Evolutionary conservation across 495 filamentous ascomycete genomes (phyloP).

Genomic region (Neurospora hispaniola): DNA sequence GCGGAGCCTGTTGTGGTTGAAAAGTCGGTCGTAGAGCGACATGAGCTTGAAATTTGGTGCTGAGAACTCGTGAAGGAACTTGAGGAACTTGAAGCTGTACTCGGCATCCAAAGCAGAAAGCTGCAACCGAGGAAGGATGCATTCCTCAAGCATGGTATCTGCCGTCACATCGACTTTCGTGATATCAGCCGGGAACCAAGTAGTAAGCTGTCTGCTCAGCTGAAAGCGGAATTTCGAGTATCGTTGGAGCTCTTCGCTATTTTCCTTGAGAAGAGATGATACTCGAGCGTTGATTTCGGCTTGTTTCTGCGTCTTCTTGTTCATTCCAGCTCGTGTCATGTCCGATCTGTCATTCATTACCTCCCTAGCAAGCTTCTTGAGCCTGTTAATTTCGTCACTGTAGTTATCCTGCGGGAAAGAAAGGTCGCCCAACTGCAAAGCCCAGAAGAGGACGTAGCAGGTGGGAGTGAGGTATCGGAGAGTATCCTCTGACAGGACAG

Average conservation of each 20-base stretch:
- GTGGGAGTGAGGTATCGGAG: conserved; percentile 59
- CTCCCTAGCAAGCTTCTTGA: conserved; percentile 48
- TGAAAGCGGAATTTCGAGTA: conserved; percentile 53
- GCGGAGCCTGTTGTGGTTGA: conserved; percentile 67
- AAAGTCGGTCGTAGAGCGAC: conserved; percentile 71
- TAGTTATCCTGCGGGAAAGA: conserved; percentile 64
- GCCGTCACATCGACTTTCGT: conserved; percentile 57
- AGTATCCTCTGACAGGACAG: conserved; percentile 47
- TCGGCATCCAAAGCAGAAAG: conserved; percentile 79
- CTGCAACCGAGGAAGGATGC: conserved; percentile 75
- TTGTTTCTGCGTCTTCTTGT: conserved; percentile 53
- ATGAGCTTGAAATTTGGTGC: conserved; percentile 81
- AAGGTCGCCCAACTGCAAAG: conserved; percentile 71
- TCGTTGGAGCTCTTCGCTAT: conserved; percentile 39
- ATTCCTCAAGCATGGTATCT: conserved; percentile 72
- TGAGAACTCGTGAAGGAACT: conserved; percentile 70
- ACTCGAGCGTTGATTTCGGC: conserved; percentile 63
- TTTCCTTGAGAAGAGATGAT: conserved; percentile 47
- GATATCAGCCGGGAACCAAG: conserved; percentile 60
- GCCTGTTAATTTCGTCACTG: conserved; percentile 52
- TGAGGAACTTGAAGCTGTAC: conserved; percentile 75
- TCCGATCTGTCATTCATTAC: conserved; percentile 64
- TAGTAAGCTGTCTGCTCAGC: conserved; percentile 63
- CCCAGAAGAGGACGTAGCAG: conserved; percentile 93
- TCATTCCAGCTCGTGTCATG: conserved; percentile 48